These are phyloP conservation scores for Leccinum boreale DNA, from an alignment of 768 basidiomycete genomes.

Conservation along the genomic window DNA sequence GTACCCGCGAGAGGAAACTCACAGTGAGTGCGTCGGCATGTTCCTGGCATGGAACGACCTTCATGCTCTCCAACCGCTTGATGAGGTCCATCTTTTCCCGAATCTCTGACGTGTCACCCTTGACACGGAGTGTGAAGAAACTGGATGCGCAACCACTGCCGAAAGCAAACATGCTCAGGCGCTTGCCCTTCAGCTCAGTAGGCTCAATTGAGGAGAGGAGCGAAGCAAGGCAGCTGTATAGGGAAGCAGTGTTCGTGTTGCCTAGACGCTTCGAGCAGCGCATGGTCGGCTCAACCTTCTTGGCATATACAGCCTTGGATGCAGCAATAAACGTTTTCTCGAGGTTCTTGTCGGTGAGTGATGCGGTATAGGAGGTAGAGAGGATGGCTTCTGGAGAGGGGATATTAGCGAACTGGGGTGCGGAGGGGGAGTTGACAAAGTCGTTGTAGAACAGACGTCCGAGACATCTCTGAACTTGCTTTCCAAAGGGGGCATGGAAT, in stretches of 20 bases:
- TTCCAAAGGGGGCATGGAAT: slow-evolving; percentile 98
- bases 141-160: slow-evolving; percentile 93
- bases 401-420: slow-evolving; percentile 65
- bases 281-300: slow-evolving; percentile 79
- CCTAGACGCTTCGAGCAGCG: slow-evolving; percentile 87
- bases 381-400: slow-evolving; percentile 71
- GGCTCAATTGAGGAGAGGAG: slow-evolving; percentile 74
- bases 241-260: slow-evolving; percentile 97
- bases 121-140: slow-evolving; percentile 86
- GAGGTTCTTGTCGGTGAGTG: slow-evolving; percentile 89
- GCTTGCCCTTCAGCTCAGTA: slow-evolving; percentile 70
- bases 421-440: slow-evolving; percentile 75
- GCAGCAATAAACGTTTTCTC: slow-evolving; percentile 92
- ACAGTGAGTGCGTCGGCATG: slow-evolving; percentile 83
- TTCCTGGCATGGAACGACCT: slow-evolving; percentile 88
- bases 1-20: slow-evolving; percentile 21
- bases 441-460: slow-evolving; percentile 92
- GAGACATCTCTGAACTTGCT: slow-evolving; percentile 96
- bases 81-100: slow-evolving; percentile 77
- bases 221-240: slow-evolving; percentile 92
- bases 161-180: slow-evolving; percentile 93
- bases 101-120: slow-evolving; percentile 85
- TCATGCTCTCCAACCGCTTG: slow-evolving; percentile 76
- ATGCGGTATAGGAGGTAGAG: slow-evolving; percentile 60
- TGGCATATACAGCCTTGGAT: slow-evolving; percentile 70